Evolutionary conservation across 2,329 filamentous ascomycete genomes (phyloP), one percentile per base, ranked within the genome.

Genomic region (Dichotomopilus funicola): DNA sequence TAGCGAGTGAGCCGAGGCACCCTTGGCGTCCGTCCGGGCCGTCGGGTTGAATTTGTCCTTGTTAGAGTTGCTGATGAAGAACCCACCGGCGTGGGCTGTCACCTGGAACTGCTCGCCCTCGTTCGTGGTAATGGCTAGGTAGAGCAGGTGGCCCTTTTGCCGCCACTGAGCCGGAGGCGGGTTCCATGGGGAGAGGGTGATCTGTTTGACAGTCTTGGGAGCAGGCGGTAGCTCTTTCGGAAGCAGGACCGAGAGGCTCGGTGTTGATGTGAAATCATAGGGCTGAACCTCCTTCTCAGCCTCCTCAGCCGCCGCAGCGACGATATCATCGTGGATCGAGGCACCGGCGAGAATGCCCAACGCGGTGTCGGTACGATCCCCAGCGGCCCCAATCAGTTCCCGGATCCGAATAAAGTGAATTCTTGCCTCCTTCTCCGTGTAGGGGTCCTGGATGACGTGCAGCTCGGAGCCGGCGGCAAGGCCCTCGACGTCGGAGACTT

Each of bases 401-500:
- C 94, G 82, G 59, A 96, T 87, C 62, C 94, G 82, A 51, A 99
- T 84, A 61, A 97, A 77, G 73, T 99, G 94, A 78, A 99, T 88
- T 62, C 95, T 86, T 35, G 94, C 92, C 74, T 99, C 94, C 76
- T 96, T 97, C 76, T 99, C 94, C 44, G 90, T 99, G 72, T 99
- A 99, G 46, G 95, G 89, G 68, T 99, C 94, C 73, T 96, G 88
- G 53, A 96, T 84, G 64, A 99, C 75, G 53, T 80, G 81, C 56
- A 96, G 80, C 66, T 91, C 87, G 38, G 91, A 88, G 60, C 91
- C 85, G 37, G 86, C 73, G 52, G 83, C 82, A 54, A 99, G 81
- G 55, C 83, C 90, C 48, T 87, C 80, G 54, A 99, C 88, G 69
- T 99, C 92, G 53, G 89, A 91, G 59, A 99, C 81, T 70, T 95